Conservation (phyloP, 257 asterid species). For the Solanum pinnatisectum region DNA sequence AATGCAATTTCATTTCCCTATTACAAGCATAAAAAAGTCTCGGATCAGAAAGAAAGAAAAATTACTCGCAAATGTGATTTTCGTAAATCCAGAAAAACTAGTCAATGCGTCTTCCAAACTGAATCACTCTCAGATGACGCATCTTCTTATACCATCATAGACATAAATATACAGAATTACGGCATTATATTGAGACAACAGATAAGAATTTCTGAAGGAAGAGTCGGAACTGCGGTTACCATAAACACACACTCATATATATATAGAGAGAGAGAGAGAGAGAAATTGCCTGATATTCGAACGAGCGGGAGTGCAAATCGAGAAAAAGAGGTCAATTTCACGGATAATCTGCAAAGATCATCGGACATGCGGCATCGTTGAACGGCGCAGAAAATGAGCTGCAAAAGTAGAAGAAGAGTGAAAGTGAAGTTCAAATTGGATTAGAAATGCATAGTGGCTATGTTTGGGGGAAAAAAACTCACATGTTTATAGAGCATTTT, state of each 20-base stretch:
- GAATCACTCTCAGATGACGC: background rate
- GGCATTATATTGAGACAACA: background rate
- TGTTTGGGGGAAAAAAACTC: background rate
- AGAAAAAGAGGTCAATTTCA: constrained; percentile 29
- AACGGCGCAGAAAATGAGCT: constrained; percentile 68
- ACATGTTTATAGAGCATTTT: constrained; percentile 49
- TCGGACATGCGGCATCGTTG: constrained; percentile 69
- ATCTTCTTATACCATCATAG: background rate
- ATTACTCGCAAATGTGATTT: background rate
- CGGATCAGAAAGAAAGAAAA: background rate
- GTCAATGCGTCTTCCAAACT: background rate
- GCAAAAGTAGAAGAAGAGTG: constrained; percentile 1
- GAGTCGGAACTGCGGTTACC: background rate
- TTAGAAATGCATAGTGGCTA: background rate
- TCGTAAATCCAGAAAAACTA: background rate
- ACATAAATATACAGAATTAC: background rate
- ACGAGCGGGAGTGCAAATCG: constrained; percentile 24
- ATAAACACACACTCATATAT: background rate
- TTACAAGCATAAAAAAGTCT: background rate
- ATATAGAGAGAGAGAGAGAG: background rate
- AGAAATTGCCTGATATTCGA: constrained; percentile 52
- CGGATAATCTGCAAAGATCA: constrained; percentile 65
- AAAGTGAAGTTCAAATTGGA: background rate
- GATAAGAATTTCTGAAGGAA: too few relatives aligned
- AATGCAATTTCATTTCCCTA: background rate